A percentile compares a stretch with the other conserved stretches of the same genome.
These are phyloP conservation scores for Corynascus novoguineensis DNA, from an alignment of 495 filamentous ascomycete genomes.

Conservation along the genomic window DNA sequence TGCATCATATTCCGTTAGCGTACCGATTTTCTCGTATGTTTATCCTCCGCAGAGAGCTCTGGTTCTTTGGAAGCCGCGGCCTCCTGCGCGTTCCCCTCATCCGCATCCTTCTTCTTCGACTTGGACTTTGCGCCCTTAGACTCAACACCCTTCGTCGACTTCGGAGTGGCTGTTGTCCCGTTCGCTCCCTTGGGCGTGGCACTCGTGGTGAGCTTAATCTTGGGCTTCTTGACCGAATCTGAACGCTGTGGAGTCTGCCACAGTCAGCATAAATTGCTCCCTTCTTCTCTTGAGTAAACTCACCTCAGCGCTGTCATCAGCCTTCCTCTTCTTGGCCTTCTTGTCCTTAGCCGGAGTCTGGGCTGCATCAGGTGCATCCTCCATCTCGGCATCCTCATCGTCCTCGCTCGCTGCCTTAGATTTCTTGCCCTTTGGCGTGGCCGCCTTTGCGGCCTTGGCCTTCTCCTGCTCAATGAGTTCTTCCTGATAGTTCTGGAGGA, in stretches of 20 bases:
- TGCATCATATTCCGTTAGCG: conserved; percentile 15
- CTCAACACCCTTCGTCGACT: conserved; percentile 47
- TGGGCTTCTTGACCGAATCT: conserved; percentile 62
- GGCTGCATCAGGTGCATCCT: conserved; percentile 51
- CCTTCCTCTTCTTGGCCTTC: conserved; percentile 69
- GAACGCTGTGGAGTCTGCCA: conserved; percentile 54
- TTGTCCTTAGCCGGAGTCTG: conserved; percentile 46
- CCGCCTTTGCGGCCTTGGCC: conserved; percentile 57
- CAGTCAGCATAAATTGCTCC: conserved; percentile 12
- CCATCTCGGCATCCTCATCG: conserved; percentile 71
- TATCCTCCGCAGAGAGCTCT: conserved; percentile 46
- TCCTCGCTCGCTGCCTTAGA: conserved; percentile 44
- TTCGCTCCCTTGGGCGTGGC: conserved; percentile 50
- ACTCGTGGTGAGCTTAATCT: conserved; percentile 54
- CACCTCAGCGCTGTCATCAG: conserved; percentile 64
- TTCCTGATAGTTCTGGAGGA: conserved; percentile 62
- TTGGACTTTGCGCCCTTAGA: conserved; percentile 58
- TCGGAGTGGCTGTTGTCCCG: conserved; percentile 43
- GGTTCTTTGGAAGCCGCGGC: conserved; percentile 41
- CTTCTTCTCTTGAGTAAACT: conserved; percentile 14
- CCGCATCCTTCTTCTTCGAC: conserved; percentile 58
- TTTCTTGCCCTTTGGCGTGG: conserved; percentile 61
- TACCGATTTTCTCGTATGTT: conserved; percentile 54
- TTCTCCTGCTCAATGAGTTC: conserved; percentile 54
- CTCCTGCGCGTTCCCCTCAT: conserved; percentile 58